Evolutionary conservation across 352 stramenopile species (phyloP).

Genomic region (Phytophthora palmivora): DNA sequence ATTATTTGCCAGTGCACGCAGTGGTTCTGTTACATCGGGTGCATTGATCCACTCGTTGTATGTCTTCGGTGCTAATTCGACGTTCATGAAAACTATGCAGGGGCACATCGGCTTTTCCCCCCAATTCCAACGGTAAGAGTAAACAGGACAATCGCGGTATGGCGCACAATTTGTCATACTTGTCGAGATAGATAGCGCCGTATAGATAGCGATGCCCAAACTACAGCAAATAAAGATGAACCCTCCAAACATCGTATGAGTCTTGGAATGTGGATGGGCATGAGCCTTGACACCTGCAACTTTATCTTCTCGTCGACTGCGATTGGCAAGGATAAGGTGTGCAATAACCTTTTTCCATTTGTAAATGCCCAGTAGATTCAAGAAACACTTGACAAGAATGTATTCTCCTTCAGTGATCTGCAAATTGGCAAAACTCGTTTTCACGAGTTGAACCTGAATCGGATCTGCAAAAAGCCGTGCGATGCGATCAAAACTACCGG

Average conservation of each 20-base stretch:
- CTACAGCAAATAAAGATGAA: slow-evolving; percentile 51
- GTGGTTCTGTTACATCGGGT: slow-evolving; percentile 27
- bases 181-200: slow-evolving; percentile 26
- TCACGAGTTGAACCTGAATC: slow-evolving; percentile 44
- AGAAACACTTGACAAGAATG: slow-evolving; percentile 46
- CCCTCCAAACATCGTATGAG: slow-evolving; percentile 42
- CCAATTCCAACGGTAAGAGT: slow-evolving; percentile 52
- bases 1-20: slow-evolving; percentile 25
- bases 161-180: slow-evolving; percentile 38
- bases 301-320: slow-evolving; percentile 26
- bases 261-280: slow-evolving; percentile 27
- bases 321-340: slow-evolving; percentile 39
- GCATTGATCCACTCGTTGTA: slow-evolving; percentile 38
- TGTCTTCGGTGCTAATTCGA: slow-evolving; percentile 17
- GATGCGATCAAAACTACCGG: slow-evolving; percentile 46
- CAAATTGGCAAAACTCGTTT: slow-evolving; percentile 40
- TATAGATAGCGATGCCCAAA: slow-evolving; percentile 43
- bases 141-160: slow-evolving; percentile 45
- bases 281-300: slow-evolving; percentile 2
- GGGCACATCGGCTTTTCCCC: slow-evolving; percentile 1
- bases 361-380: slow-evolving; percentile 53
- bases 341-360: slow-evolving; percentile 59
- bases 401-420: slow-evolving; percentile 44
- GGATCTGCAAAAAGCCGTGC: slow-evolving; percentile 46
- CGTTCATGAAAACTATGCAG: slow-evolving; percentile 27